Conservation (phyloP, 2,329 filamentous ascomycete genomes). For the Clathrospora elynae region DNA sequence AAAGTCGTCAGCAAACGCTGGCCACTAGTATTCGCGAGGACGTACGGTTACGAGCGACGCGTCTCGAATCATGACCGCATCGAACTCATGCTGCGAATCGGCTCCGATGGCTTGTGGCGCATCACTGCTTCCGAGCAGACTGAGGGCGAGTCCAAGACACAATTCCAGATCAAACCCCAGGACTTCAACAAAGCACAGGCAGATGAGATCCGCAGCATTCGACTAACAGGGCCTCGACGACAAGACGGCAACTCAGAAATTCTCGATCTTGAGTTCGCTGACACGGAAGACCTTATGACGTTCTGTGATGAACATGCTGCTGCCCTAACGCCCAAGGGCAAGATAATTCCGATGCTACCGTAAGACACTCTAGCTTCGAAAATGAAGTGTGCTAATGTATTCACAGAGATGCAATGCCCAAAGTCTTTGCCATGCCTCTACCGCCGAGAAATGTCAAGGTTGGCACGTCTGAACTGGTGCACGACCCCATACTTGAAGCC, state of each 20-base stretch:
- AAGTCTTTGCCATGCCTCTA: slow-evolving; percentile 20
- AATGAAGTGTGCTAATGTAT: slow-evolving; percentile 3
- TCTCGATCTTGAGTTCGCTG: slow-evolving; percentile 32
- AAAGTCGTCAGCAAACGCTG: slow-evolving; percentile 9
- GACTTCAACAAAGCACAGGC: slow-evolving; percentile 17
- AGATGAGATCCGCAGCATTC: slow-evolving; percentile 27
- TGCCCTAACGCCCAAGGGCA: neutral
- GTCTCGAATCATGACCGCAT: slow-evolving; percentile 3
- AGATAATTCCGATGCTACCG: neutral
- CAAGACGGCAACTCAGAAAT: slow-evolving; percentile 12
- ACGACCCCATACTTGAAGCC: neutral
- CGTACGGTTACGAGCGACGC: slow-evolving; percentile 13
- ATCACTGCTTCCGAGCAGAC: slow-evolving; percentile 2
- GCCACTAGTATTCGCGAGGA: slow-evolving; percentile 25
- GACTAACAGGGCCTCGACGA: slow-evolving; percentile 22
- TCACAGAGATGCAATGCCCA: slow-evolving; percentile 17
- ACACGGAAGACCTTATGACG: slow-evolving; percentile 8
- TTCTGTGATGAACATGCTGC: slow-evolving; percentile 16
- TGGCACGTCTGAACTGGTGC: slow-evolving; percentile 6
- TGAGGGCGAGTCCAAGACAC: slow-evolving; percentile 3
- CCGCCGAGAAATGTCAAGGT: slow-evolving; percentile 16
- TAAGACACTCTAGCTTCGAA: neutral
- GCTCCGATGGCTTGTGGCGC: slow-evolving; percentile 5
- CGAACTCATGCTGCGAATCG: slow-evolving; percentile 4
- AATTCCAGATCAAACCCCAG: slow-evolving; percentile 10